Evolutionary conservation across 306 rosid species (phyloP), one percentile per base, ranked within the genome.

Genomic region (Cucurbita ficifolia): DNA sequence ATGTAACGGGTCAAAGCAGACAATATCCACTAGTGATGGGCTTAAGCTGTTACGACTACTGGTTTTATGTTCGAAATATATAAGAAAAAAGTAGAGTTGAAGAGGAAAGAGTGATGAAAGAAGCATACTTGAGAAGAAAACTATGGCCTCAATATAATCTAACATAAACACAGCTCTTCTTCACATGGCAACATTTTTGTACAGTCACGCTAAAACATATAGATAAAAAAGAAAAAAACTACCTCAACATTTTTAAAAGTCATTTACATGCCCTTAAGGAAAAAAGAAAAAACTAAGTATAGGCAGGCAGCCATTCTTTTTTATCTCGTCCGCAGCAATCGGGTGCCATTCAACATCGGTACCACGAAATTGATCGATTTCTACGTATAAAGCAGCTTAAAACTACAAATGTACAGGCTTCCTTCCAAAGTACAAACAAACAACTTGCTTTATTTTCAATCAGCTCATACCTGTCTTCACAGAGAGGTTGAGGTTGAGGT

Each of bases 391-490:
- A 79, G 86, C 82, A 80, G 86, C 82, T 85, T 68, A 82, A 50
- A 72, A 72, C 96, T 92, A 90, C 91, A 88, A 87, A 92, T 92
- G 93, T 92, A 90, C 96, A 92, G 75, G 73, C 83, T 92, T 82
- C 82, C 73, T 82, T 63, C 70, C 70, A 63, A 63, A 83, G 83
- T 78, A 92, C 96, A 90, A 85, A 83, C 76, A 75, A 83, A 86
- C 76, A 74, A 82, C 81, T 61, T 61, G 69, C 12, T 83, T 87
- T 87, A 89, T 79, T 83, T 86, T 83, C 85, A 80, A 72, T 78
- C 42, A 67, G 75, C 85, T 70, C 79, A 57, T 73, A 62, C 96
- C 83, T 67, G 78, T 79, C 83, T 74, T 62, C 51, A 68, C 35
- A 70, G 87, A 67, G 83, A 74, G 55, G 70, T 42, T 17, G 56